A percentile compares a stretch with the other conserved stretches of the same genome.
Evolutionary conservation across 2,329 filamentous ascomycete genomes (phyloP).

Genomic region (Xylogone sp.): DNA sequence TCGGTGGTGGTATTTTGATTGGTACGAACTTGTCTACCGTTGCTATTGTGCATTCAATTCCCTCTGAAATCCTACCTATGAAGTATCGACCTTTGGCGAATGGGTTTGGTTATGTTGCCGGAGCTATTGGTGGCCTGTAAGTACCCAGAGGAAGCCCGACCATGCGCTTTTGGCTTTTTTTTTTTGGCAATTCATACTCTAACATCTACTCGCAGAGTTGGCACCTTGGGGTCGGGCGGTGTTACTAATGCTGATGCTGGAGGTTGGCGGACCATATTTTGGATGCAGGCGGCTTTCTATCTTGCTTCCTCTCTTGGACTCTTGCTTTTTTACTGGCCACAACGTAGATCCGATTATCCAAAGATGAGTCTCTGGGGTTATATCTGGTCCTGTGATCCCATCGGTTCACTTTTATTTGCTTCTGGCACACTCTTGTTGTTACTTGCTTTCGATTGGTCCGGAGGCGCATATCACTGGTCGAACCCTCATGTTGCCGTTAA

Average conservation of each 20-base stretch:
- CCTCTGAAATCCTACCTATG: constrained; percentile 48
- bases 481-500: constrained; percentile 15
- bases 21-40: constrained; percentile 48
- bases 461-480: constrained; percentile 32
- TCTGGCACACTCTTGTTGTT: constrained; percentile 37
- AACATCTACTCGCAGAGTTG: constrained; percentile 31
- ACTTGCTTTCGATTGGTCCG: constrained; percentile 39
- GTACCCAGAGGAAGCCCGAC: constrained; percentile 17
- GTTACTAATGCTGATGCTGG: constrained; percentile 41
- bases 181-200: background rate
- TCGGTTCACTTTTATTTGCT: constrained; percentile 39
- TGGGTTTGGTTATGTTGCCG: constrained; percentile 45
- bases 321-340: constrained; percentile 43
- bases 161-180: background rate
- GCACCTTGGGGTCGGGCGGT: constrained; percentile 43
- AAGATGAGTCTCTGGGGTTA: constrained; percentile 34
- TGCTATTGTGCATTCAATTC: constrained; percentile 49
- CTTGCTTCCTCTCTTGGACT: constrained; percentile 42
- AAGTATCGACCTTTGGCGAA: constrained; percentile 51
- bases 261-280: constrained; percentile 53
- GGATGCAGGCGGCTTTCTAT: constrained; percentile 52
- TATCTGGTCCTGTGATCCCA: constrained; percentile 41
- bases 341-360: constrained; percentile 22
- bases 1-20: constrained; percentile 50
- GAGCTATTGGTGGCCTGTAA: constrained; percentile 46